Evolutionary conservation across 2,329 filamentous ascomycete genomes (phyloP), one percentile per base, ranked within the genome.

Genomic region (Aspergillus puulaauensis): DNA sequence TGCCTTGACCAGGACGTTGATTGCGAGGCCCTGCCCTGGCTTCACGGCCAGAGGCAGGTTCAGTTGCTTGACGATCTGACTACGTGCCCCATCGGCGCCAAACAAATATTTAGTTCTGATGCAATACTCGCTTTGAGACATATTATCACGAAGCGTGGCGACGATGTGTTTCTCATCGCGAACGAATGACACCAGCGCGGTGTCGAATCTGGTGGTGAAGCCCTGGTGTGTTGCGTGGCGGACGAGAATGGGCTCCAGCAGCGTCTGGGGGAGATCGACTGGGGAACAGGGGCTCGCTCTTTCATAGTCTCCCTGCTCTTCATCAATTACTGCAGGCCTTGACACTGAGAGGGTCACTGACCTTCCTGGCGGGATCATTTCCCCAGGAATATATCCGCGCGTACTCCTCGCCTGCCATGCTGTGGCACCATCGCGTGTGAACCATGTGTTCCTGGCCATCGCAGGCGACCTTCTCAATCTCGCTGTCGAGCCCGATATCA

Each of bases 41-140:
- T 46, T 46, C 21, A 31, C 15, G 4, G 21, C 11, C 12, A 46
- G 43, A 5, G 43, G 43, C 11, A 46, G 21, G 21, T 27, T 15
- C 3, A 46, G 19, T 23, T 46, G 43, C 11, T 46, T 46, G 4
- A 46, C 43, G 6, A 46, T 15, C 21, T 3, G 12, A 14, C 43
- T 46, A 4, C 43, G 11, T 15, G 43, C 43, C 15, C 79, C 85
- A 66, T 88, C 85, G 45, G 80, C 82, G 3, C 85, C 85, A 60
- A 87, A 85, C 7, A 88, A 71, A 60, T 83, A 87, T 53, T 80
- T 80, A 0, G 83, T 79, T 8, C 75, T 73, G 40, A 87, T 31
- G 27, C 77, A 23, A 64, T 61, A 67, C 82, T 1, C 61, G 39
- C 1, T 70, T 67, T 0, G 75, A 71, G 5, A 79, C 35, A 6